Percentiles rank a stretch among this genome's conserved stretches.
Conservation (phyloP, 768 basidiomycete species). For the Kwoniella mangroviensis region DNA sequence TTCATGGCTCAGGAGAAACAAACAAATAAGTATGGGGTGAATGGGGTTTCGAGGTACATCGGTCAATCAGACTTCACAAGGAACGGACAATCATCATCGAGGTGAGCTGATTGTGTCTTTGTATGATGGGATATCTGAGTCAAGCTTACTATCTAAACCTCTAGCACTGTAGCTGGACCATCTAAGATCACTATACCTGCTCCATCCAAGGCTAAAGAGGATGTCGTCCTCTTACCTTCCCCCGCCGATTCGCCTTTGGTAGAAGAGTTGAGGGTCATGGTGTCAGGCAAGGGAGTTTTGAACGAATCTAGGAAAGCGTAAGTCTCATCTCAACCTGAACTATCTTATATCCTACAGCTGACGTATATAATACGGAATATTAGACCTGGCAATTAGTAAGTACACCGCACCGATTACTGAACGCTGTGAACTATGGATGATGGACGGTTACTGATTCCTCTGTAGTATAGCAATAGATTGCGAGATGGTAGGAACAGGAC, state of each 20-base stretch:
- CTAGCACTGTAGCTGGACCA: conserved; percentile 16
- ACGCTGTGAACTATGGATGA: neutral
- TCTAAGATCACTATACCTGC: conserved; percentile 19
- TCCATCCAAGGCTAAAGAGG: conserved; percentile 29
- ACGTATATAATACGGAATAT: neutral
- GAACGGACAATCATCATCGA: conserved; percentile 9
- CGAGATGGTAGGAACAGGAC: conserved; percentile 96
- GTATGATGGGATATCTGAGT: no score
- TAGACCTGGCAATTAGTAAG: conserved; percentile 53
- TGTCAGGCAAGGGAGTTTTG: conserved; percentile 46
- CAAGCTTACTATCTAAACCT: no score
- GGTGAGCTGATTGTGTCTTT: neutral
- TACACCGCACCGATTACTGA: no score
- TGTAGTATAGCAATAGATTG: conserved; percentile 85
- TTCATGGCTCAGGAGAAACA: conserved; percentile 4
- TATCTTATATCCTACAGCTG: neutral
- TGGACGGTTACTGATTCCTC: neutral
- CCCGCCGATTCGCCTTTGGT: conserved; percentile 42
- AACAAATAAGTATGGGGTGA: neutral
- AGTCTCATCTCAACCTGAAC: conserved; percentile 14
- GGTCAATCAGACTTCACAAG: conserved; percentile 10
- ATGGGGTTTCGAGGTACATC: conserved; percentile 1
- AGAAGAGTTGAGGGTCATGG: conserved; percentile 53
- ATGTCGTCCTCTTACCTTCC: conserved; percentile 36
- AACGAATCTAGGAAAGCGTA: conserved; percentile 54